Base-by-base conservation (phyloP, 2,329 filamentous ascomycete genomes). In the Alternaria viburni region DNA sequence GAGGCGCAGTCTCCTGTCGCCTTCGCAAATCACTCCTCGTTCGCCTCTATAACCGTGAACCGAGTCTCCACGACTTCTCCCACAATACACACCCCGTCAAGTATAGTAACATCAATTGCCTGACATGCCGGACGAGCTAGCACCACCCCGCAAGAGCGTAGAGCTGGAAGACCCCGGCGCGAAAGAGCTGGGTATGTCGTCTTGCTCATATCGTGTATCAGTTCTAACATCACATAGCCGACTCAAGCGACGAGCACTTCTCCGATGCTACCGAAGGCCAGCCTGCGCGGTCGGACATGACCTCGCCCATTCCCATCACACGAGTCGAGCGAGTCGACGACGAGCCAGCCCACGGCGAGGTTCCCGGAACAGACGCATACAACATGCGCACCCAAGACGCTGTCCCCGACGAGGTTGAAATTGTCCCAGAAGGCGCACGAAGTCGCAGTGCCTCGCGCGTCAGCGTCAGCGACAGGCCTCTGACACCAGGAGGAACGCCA, bases 261-360 rank as follows among this genome's bases (percentile, higher is more conserved):
- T 89, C 88, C 50, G 88, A 90, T 74, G 88, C 88, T 60, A 87
- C 84, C 46, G 88, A 90, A 81, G 88, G 87, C 76, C 77, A 71
- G 72, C 67, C 73, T 72, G 72, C 66, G 73, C 74, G 78, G 57
- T 82, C 83, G 56, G 77, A 81, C 68, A 76, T 80, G 67, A 79
- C 79, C 50, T 88, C 86, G 10, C 85, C 86, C 56, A 84, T 89
- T 59, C 88, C 88, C 25, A 83, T 84, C 55, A 90, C 87, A n/a
- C 83, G 88, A 66, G 86, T 90, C 25, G 88, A 90, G 78, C 85
- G 86, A 71, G 86, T 89, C 45, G 88, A 90, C 74, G 83, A 87
- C 70, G 77, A 80, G 62, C 85, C 86, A 13, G 82, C 83, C 65
- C 83, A 90, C 71, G 88, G 88, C 72, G 87, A 90, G 74, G 83